Conservation (phyloP, 495 filamentous ascomycete species). For the Lentithecium fluviatile region DNA sequence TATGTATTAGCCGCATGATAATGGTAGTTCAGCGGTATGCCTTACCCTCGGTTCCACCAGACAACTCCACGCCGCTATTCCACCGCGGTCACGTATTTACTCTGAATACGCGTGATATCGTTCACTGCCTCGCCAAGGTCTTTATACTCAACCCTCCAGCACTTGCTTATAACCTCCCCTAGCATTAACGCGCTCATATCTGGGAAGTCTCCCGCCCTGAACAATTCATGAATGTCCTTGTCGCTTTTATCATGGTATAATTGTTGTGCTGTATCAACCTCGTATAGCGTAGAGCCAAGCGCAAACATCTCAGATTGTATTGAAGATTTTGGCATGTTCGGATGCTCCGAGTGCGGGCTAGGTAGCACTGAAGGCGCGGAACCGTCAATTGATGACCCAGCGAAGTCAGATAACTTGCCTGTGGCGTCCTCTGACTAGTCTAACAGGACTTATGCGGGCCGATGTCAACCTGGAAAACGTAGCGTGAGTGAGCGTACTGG, state of each 20-base stretch:
- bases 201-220: neutral
- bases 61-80: neutral
- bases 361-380: conserved; percentile 21
- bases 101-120: conserved; percentile 1
- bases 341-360: conserved; percentile 11
- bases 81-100: neutral
- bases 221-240: neutral
- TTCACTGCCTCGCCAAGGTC: neutral
- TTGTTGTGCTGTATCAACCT: conserved; percentile 33
- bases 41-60: neutral
- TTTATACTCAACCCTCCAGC: neutral
- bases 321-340: neutral
- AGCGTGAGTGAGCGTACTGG: conserved; percentile 6
- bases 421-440: conserved; percentile 29
- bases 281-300: conserved; percentile 39
- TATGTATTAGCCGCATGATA: neutral
- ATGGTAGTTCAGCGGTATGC: neutral
- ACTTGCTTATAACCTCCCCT: conserved; percentile 1
- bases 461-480: conserved; percentile 34
- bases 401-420: conserved; percentile 39
- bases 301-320: conserved; percentile 38
- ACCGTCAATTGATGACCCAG: conserved; percentile 37
- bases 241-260: conserved; percentile 29
- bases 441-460: conserved; percentile 33
- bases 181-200: neutral